A percentile compares a stretch with the other conserved stretches of the same genome.
Conservation (phyloP, 495 filamentous ascomycete species). For the Jackrogersella multiformis region DNA sequence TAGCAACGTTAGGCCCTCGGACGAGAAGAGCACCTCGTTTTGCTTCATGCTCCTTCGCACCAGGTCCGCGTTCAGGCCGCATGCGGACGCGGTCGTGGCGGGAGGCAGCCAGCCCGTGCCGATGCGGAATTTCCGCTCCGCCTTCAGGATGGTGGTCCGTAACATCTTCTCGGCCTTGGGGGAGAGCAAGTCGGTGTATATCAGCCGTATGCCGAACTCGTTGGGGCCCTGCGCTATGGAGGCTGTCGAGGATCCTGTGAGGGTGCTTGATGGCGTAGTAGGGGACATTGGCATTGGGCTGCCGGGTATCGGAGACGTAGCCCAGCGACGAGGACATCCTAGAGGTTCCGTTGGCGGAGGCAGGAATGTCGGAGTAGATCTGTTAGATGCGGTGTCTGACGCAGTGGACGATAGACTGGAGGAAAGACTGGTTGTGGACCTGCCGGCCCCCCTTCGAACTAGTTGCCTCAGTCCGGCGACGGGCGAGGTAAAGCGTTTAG, state of each 20-base stretch:
- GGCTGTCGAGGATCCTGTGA: conserved; percentile 46
- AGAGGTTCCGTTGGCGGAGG: conserved; percentile 43
- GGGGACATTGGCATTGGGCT: conserved; percentile 55
- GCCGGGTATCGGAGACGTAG: conserved; percentile 33
- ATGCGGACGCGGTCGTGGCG: conserved; percentile 46
- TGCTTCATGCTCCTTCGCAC: conserved; percentile 71
- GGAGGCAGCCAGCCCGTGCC: conserved; percentile 54
- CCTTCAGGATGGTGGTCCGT: conserved; percentile 52
- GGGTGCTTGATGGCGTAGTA: conserved; percentile 52
- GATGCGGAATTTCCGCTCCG: conserved; percentile 55
- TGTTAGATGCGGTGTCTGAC: conserved; percentile 51
- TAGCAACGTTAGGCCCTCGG: conserved; percentile 73
- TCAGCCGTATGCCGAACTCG: conserved; percentile 52
- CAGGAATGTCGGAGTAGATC: conserved; percentile 58
- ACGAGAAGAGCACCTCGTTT: conserved; percentile 74
- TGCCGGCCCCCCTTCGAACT: conserved; percentile 48
- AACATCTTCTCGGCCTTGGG: conserved; percentile 52
- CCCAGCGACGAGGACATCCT: conserved; percentile 42
- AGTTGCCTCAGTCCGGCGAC: conserved; percentile 52
- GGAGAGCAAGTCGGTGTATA: conserved; percentile 47
- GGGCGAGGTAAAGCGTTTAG: conserved; percentile 46
- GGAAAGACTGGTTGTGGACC: conserved; percentile 32
- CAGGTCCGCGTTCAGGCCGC: conserved; percentile 60
- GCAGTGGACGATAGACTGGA: conserved; percentile 33
- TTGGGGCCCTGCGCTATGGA: conserved; percentile 41